Percentiles rank a stretch among this genome's conserved stretches.
These are phyloP conservation scores for Iris macrosiphon DNA, from an alignment of 106 monocot genomes.

Conservation along the genomic window DNA sequence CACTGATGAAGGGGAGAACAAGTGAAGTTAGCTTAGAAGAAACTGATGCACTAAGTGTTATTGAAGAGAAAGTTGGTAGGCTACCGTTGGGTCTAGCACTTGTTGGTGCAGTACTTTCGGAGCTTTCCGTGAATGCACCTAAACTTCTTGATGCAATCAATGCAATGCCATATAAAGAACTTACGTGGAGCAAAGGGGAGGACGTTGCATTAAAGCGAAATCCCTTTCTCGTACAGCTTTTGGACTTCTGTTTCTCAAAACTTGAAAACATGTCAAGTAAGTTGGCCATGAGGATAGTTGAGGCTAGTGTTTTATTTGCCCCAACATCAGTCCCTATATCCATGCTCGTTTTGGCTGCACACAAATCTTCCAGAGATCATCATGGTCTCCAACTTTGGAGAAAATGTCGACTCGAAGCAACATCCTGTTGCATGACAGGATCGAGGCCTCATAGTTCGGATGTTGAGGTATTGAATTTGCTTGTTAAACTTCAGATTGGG, in stretches of 20 bases:
- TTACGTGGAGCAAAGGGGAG: constrained; percentile 13
- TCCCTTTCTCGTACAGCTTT: constrained; percentile 45
- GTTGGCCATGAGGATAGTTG: constrained; percentile 31
- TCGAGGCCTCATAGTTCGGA: not conserved
- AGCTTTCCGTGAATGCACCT: constrained; percentile 24
- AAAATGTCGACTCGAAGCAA: not conserved
- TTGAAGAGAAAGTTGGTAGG: constrained; percentile 54
- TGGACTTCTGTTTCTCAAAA: constrained; percentile 47
- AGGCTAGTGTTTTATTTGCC: constrained; percentile 59
- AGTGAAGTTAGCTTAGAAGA: constrained; percentile 17
- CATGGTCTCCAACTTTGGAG: constrained; percentile 8
- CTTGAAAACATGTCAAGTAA: constrained; percentile 20
- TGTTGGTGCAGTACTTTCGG: constrained; percentile 35
- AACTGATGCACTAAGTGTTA: constrained; percentile 20
- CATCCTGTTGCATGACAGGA: constrained; percentile 9
- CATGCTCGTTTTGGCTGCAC: constrained; percentile 26
- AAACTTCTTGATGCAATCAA: constrained; percentile 46
- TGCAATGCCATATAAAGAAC: constrained; percentile 22
- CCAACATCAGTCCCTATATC: constrained; percentile 46
- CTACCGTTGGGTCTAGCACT: constrained; percentile 46
- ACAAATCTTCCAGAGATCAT: not conserved
- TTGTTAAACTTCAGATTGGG: constrained; percentile 38
- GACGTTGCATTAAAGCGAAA: constrained; percentile 28
- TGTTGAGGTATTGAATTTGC: not conserved
- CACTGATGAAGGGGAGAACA: constrained; percentile 41